Evolutionary conservation across 441 rosid species (phyloP), one percentile per base, ranked within the genome.

Genomic region (Viola pubescens): DNA sequence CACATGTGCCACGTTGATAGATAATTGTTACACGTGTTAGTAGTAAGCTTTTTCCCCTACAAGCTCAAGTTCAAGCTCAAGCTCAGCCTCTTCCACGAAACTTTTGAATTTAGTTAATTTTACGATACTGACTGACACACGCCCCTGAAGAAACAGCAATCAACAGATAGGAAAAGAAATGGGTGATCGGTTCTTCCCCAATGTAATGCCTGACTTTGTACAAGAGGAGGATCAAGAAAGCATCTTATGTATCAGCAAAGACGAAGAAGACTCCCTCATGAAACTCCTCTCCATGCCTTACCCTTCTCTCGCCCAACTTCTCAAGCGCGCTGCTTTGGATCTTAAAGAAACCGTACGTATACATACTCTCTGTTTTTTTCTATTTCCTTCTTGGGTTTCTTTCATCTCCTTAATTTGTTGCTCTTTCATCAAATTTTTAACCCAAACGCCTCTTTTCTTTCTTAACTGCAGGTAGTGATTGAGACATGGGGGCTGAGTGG

Each of bases 181-280:
- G 95, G 78, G 75, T 45, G 90, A 83, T 65, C 82, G 88, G 7
- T 85, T 76, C 76, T 83, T 88, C 69, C 77, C 82, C 45, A 83
- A 85, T 37, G 45, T 60, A 45, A 77, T 85, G 81, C 89, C 91
- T 3, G 79, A 69, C 57, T 79, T 75, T 39, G 78, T 72, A 6
- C 38, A 47, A 4, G 68, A 56, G 56, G 58, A 67, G 38, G 54
- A n/a, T 9, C 14, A 52, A 4, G 67, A 47, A 46, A 19, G 56
- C 5, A 48, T 65, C n/a, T 0, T 26, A 5, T 34, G 7, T 4
- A 26, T 5, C 16, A 37, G 3, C 37, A 62, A 9, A 16, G 4
- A 8, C 19, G 7, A 7, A 9, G 79, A 71, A 55, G 83, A 79
- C 65, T 63, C 89, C 9, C 81, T 84, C 45, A 55, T 61, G 73